These are phyloP conservation scores for Suhomyces pyralidae DNA, from an alignment of 805 yeast species.

Conservation along the genomic window DNA sequence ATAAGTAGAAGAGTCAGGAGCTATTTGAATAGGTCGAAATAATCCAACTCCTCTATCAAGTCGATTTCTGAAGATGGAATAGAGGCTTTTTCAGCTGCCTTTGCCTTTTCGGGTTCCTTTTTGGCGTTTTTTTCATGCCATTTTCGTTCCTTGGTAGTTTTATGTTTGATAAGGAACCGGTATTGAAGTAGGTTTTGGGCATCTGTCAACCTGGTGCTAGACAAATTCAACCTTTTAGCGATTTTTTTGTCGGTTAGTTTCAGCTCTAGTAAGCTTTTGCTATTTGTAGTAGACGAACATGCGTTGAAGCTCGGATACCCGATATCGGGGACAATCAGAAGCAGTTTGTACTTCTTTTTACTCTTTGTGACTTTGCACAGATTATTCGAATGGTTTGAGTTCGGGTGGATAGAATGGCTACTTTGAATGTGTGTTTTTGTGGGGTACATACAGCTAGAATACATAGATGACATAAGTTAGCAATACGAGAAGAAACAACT, in stretches of 20 bases:
- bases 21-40: background rate
- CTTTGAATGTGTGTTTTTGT: background rate
- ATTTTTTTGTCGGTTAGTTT: background rate
- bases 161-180: background rate
- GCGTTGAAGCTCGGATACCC: background rate
- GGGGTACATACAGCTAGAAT: background rate
- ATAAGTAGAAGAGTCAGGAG: background rate
- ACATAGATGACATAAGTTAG: background rate
- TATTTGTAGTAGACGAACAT: background rate
- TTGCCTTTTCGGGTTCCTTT: background rate
- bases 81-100: background rate
- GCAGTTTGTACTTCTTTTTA: background rate
- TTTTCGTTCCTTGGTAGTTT: background rate
- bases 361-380: background rate
- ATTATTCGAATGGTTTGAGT: background rate
- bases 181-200: background rate
- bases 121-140: background rate
- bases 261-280: background rate
- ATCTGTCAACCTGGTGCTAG: background rate
- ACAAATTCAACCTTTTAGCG: background rate
- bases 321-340: background rate
- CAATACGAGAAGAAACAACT: background rate
- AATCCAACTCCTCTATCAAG: background rate
- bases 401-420: background rate
- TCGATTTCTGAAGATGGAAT: background rate